phyloP scores from a whole-genome alignment of 2,329 filamentous ascomycete genomes.

The Microcyclosporella mali region DNA sequence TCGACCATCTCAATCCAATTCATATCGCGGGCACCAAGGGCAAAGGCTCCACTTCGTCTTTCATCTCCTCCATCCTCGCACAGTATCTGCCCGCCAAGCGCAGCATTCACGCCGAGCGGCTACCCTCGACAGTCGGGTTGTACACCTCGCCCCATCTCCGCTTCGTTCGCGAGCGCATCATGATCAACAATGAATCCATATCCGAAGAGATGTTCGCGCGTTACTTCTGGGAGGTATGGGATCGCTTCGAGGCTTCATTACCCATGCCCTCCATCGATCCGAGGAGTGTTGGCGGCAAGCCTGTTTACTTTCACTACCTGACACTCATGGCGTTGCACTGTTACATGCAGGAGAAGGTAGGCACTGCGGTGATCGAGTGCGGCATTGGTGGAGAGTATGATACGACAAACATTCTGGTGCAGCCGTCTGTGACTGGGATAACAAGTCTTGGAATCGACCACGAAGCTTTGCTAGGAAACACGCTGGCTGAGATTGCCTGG shows the following conservation, averaged over 20 bases:
- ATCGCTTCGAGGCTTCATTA: constrained; percentile 52
- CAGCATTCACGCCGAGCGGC: constrained; percentile 27
- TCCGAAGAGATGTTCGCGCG: constrained; percentile 61
- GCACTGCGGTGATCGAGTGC: constrained; percentile 79
- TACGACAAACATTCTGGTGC: constrained; percentile 75
- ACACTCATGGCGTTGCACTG: constrained; percentile 83
- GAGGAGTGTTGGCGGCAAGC: constrained; percentile 56
- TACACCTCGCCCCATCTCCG: constrained; percentile 84
- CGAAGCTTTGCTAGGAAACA: constrained; percentile 69
- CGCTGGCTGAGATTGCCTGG: constrained; percentile 79
- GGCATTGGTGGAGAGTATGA: constrained; percentile 94
- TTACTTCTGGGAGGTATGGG: constrained; percentile 84
- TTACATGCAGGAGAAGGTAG: constrained; percentile 69
- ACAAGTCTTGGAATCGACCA: constrained; percentile 83
- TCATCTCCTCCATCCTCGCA: constrained; percentile 70
- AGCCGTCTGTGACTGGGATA: constrained; percentile 65
- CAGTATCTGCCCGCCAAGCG: constrained; percentile 48
- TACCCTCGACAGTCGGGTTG: constrained; percentile 53
- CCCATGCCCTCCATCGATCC: constrained; percentile 46
- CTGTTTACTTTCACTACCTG: constrained; percentile 86
- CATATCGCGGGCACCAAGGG: constrained; percentile 93
- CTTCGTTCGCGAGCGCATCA: constrained; percentile 76
- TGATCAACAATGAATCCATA: constrained; percentile 67
- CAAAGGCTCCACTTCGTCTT: constrained; percentile 83
- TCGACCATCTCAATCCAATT: constrained; percentile 57